A percentile compares a stretch with the other conserved stretches of the same genome.
Evolutionary conservation across 495 filamentous ascomycete species (phyloP).

Genomic region (Trichoderma asperelloides): DNA sequence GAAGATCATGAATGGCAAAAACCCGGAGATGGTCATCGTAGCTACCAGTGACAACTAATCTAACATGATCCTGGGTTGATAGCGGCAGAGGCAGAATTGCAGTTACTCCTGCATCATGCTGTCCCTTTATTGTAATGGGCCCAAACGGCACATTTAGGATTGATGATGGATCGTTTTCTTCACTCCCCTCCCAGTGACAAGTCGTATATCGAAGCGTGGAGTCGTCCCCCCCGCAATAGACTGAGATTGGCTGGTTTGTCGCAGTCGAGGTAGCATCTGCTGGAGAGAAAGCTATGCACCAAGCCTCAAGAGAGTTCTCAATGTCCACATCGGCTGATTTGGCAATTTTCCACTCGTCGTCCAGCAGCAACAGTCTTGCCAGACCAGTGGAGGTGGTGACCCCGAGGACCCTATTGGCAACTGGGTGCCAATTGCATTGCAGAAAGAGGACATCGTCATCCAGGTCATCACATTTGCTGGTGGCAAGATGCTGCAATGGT

Average conservation of each 20-base stretch:
- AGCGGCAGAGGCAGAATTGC: slow-evolving; percentile 63
- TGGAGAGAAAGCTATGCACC: slow-evolving; percentile 52
- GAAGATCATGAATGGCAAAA: slow-evolving; percentile 39
- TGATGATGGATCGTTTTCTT: slow-evolving; percentile 9
- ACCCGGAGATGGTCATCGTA: slow-evolving; percentile 84
- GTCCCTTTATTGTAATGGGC: slow-evolving; percentile 37
- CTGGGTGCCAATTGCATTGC: slow-evolving; percentile 63
- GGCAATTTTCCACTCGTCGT: slow-evolving; percentile 19
- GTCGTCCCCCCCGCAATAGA: slow-evolving; percentile 69
- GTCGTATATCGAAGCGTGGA: slow-evolving; percentile 31
- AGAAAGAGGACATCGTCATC: slow-evolving; percentile 53
- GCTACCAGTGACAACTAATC: slow-evolving; percentile 71
- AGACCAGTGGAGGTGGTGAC: slow-evolving; percentile 62
- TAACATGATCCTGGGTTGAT: slow-evolving; percentile 24
- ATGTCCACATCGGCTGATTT: slow-evolving; percentile 23
- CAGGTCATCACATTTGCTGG: slow-evolving; percentile 24
- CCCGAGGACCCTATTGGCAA: slow-evolving; percentile 38
- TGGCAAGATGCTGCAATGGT: slow-evolving; percentile 25
- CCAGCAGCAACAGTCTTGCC: slow-evolving; percentile 39
- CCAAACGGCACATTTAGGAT: slow-evolving; percentile 30
- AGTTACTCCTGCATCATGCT: slow-evolving; percentile 72
- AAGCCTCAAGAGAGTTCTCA: slow-evolving; percentile 51
- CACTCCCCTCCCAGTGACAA: slow-evolving; percentile 10
- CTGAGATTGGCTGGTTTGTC: slow-evolving; percentile 12
- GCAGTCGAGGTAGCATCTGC: background rate